Percentiles rank a stretch among this genome's conserved stretches.
Evolutionary conservation across 1,139 yeast species (phyloP).

Genomic region (Sugiyamaella sp.): DNA sequence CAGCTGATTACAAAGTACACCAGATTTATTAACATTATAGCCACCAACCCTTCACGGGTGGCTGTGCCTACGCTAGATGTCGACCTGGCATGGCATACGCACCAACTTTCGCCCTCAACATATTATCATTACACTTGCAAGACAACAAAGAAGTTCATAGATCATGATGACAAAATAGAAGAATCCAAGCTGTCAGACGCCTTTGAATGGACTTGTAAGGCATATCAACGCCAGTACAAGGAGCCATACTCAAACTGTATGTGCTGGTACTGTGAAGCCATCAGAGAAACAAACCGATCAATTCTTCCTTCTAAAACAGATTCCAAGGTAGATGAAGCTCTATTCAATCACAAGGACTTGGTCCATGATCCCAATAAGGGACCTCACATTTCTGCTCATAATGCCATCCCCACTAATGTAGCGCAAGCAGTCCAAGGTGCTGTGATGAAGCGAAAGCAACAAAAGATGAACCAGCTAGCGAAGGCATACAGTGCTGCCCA

Average conservation of each 20-base stretch:
- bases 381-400: conserved; percentile 30
- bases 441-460: background rate
- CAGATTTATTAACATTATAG: conserved; percentile 35
- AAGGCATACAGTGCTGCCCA: conserved; percentile 16
- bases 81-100: conserved; percentile 50
- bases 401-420: conserved; percentile 24
- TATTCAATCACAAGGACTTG: conserved; percentile 4
- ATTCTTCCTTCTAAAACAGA: conserved; percentile 6
- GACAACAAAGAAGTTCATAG: conserved; percentile 33
- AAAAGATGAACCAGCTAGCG: conserved; percentile 9
- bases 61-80: conserved; percentile 49
- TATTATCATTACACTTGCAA: conserved; percentile 39
- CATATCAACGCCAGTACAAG: conserved; percentile 33
- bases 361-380: conserved; percentile 17
- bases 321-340: conserved; percentile 6
- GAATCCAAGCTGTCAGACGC: conserved; percentile 35
- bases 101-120: conserved; percentile 40
- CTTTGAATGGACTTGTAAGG: conserved; percentile 36
- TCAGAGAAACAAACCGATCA: conserved; percentile 26
- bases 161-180: conserved; percentile 44
- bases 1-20: conserved; percentile 40
- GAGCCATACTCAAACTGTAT: conserved; percentile 41
- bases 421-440: conserved; percentile 1
- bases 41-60: conserved; percentile 24
- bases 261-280: conserved; percentile 41